These are phyloP conservation scores for Amanita thiersii DNA, from an alignment of 768 basidiomycete species.

Conservation along the genomic window DNA sequence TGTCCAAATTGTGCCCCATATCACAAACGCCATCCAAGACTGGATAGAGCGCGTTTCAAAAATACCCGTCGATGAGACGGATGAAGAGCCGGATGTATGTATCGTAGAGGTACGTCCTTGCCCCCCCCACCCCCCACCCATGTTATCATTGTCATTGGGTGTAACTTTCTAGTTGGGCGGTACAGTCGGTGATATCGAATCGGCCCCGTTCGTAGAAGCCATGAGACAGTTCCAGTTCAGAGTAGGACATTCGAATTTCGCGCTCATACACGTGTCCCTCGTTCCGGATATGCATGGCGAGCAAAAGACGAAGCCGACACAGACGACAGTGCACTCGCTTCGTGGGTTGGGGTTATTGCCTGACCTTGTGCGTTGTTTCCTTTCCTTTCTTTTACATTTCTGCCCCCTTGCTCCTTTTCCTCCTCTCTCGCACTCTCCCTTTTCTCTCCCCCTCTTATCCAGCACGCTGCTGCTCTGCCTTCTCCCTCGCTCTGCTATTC, in stretches of 20 bases:
- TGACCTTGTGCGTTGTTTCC: slow-evolving; percentile 62
- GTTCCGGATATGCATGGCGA: slow-evolving; percentile 99
- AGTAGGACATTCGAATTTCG: slow-evolving; percentile 94
- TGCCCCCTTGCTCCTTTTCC: no score
- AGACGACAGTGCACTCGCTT: slow-evolving; percentile 91
- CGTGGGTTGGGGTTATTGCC: slow-evolving; percentile 89
- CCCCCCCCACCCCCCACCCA: no score
- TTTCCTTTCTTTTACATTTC: not conserved
- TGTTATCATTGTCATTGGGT: slow-evolving; percentile 1
- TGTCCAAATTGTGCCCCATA: slow-evolving; percentile 95
- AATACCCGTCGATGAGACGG: slow-evolving; percentile 91
- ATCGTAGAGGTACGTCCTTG: slow-evolving; percentile 79
- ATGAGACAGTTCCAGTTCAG: slow-evolving; percentile 99
- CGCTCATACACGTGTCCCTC: slow-evolving; percentile 92
- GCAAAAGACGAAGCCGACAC: slow-evolving; percentile 98
- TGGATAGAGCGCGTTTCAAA: slow-evolving; percentile 96
- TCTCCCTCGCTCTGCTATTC: not conserved
- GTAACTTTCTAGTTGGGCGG: slow-evolving; percentile 71
- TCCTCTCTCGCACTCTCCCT: no score
- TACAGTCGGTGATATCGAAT: slow-evolving; percentile 98
- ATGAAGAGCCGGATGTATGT: slow-evolving; percentile 90
- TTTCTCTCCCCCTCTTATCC: not conserved
- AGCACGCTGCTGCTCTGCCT: no score
- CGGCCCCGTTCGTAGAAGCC: slow-evolving; percentile 95
- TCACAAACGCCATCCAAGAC: slow-evolving; percentile 96